Conservation (phyloP, 2,329 filamentous ascomycete species). For the Aspergillus tubingensis region DNA sequence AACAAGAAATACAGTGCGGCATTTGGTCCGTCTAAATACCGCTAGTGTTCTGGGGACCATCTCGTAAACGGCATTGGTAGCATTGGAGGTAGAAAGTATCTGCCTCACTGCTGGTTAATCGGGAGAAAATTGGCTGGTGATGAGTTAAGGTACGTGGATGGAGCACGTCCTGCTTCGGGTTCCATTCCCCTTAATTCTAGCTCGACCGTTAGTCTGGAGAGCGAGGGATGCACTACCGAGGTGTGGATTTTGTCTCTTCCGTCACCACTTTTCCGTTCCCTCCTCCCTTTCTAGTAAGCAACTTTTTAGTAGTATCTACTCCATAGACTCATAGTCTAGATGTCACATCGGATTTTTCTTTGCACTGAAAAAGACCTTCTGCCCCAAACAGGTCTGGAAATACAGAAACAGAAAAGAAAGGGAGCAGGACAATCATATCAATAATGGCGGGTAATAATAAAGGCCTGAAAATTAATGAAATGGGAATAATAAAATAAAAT, state of each 20-base stretch:
- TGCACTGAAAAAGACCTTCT: neutral
- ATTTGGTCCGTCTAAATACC: too few relatives aligned
- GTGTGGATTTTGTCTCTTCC: neutral
- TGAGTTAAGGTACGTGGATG: neutral
- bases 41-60: too few relatives aligned
- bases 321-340: too few relatives aligned
- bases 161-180: neutral
- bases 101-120: neutral
- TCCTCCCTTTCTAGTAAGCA: neutral
- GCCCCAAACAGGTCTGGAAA: neutral
- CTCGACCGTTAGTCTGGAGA: neutral
- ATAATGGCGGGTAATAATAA: neutral
- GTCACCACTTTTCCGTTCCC: neutral
- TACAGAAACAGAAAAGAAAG: neutral
- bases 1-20: too few relatives aligned
- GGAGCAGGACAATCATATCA: neutral
- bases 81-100: neutral
- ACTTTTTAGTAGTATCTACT: neutral
- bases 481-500: conserved; percentile 5
- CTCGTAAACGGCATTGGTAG: neutral
- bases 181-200: conserved; percentile 3
- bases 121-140: neutral
- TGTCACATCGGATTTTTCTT: neutral
- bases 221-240: neutral
- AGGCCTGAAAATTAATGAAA: conserved; percentile 3